Percentiles rank a stretch among this genome's conserved stretches.
Conservation (phyloP, 768 basidiomycete species). For the Boletellus ananiceps region DNA sequence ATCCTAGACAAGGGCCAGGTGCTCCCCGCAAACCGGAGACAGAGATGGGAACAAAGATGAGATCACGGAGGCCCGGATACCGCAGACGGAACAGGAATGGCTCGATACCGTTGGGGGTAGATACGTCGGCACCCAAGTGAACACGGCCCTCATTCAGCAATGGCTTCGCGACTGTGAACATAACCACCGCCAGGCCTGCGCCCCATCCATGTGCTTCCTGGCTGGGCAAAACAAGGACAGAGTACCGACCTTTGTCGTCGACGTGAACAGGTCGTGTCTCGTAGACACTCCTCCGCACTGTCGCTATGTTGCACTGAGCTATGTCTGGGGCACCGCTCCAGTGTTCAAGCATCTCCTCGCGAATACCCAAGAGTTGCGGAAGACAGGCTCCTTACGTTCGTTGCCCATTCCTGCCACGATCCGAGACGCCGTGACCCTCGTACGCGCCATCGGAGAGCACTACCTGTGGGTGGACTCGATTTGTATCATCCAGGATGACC, state of each 20-base stretch:
- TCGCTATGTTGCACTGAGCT: conserved; percentile 25
- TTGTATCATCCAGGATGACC: conserved; percentile 21
- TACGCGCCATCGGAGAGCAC: conserved; percentile 16
- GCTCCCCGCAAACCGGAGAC: too few species aligned
- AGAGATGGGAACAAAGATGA: conserved; percentile 4
- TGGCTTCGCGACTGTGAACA: conserved; percentile 17
- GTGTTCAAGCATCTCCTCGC: conserved; percentile 11
- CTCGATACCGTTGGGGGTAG: conserved; percentile 8
- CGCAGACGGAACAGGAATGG: neutral
- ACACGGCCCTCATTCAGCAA: conserved; percentile 6
- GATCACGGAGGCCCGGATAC: neutral
- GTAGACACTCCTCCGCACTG: conserved; percentile 15
- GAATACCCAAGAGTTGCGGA: conserved; percentile 6
- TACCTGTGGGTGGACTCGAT: conserved; percentile 27
- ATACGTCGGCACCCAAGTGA: neutral
- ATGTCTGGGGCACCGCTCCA: conserved; percentile 15
- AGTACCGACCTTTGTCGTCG: conserved; percentile 12
- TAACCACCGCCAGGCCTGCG: conserved; percentile 7
- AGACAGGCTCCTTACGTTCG: neutral
- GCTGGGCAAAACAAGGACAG: neutral
- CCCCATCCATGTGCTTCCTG: neutral
- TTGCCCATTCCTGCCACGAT: conserved; percentile 20
- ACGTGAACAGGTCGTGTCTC: conserved; percentile 14
- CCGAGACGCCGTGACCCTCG: conserved; percentile 20
- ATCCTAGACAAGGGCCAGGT: too few species aligned